Conservation (phyloP, 441 rosid genomes). For the Eugenia klotzschiana region DNA sequence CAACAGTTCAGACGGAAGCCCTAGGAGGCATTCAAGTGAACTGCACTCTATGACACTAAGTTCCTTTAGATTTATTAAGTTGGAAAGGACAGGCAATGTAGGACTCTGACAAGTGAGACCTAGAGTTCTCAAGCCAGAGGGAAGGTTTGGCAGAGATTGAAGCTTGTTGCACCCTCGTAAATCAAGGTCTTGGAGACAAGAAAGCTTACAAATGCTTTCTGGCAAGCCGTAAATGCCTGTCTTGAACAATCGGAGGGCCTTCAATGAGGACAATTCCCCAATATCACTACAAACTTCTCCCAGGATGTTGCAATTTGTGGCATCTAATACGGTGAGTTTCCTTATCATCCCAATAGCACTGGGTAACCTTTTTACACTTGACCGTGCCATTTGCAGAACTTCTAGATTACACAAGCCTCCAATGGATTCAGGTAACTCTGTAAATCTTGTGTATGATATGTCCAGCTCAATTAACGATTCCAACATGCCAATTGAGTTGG, state of each 20-base stretch:
- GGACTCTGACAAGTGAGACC: background rate
- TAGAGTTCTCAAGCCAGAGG: background rate
- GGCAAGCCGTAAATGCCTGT: background rate
- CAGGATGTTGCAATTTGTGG: background rate
- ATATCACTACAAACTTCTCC: background rate
- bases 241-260: background rate
- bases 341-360: background rate
- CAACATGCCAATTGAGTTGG: background rate
- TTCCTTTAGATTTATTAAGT: background rate
- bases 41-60: background rate
- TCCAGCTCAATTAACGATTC: background rate
- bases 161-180: background rate
- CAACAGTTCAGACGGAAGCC: background rate
- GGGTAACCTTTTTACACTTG: background rate
- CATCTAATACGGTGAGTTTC: background rate
- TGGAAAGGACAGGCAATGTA: background rate
- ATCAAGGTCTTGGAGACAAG: background rate
- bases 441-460: background rate
- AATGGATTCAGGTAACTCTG: background rate
- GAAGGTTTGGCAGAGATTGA: background rate
- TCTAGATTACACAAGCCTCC: background rate
- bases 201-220: background rate
- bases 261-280: background rate
- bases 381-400: background rate
- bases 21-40: background rate